phyloP scores from a whole-genome alignment of 2,329 filamentous ascomycete species.

The Chaetomiaceae sp. region DNA sequence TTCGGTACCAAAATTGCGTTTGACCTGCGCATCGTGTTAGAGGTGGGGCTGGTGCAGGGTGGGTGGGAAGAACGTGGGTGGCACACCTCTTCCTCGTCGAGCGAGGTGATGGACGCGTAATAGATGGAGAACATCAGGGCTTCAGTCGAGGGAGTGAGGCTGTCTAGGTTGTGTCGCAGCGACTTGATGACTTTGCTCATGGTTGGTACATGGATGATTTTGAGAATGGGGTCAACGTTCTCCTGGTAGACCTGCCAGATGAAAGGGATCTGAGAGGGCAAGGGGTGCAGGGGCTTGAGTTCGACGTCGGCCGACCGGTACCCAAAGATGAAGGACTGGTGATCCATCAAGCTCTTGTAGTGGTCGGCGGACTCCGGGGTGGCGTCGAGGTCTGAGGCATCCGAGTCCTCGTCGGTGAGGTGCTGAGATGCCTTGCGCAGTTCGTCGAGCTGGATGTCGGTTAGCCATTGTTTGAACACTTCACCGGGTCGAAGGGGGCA shows the following conservation, averaged over 20 bases:
- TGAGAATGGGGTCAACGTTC: constrained; percentile 69
- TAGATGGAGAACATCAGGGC: constrained; percentile 62
- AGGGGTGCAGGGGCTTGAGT: constrained; percentile 58
- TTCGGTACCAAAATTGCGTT: constrained; percentile 44
- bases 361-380: constrained; percentile 42
- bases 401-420: constrained; percentile 50
- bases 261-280: constrained; percentile 58
- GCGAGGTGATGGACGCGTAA: constrained; percentile 52
- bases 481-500: too few relatives aligned
- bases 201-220: constrained; percentile 65
- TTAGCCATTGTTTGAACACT: background rate
- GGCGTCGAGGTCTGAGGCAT: constrained; percentile 56
- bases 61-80: background rate
- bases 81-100: constrained; percentile 55
- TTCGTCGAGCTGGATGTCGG: constrained; percentile 40
- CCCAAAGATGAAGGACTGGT: constrained; percentile 69
- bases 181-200: constrained; percentile 57
- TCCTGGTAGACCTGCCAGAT: constrained; percentile 69
- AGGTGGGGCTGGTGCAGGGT: too few relatives aligned
- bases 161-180: constrained; percentile 55
- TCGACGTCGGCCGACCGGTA: constrained; percentile 68
- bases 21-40: constrained; percentile 40
- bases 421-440: constrained; percentile 47
- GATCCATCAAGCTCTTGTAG: constrained; percentile 40
- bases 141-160: constrained; percentile 52